These are phyloP conservation scores for Saprolegnia parasitica DNA, from an alignment of 352 stramenopile species.

Conservation along the genomic window DNA sequence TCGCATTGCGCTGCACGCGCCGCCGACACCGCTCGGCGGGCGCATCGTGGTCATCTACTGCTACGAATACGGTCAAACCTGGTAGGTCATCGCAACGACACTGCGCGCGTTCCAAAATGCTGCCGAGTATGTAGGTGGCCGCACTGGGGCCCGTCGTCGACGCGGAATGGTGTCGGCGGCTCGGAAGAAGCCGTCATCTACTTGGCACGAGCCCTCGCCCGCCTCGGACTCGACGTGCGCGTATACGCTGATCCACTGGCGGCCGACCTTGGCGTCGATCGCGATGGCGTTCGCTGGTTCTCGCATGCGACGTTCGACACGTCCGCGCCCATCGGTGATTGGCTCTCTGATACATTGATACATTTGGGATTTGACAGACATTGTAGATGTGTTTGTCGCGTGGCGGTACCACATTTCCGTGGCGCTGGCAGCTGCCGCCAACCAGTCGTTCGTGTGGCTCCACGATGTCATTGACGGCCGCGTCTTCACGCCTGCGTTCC, in stretches of 20 bases:
- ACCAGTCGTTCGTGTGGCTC: conserved; percentile 67
- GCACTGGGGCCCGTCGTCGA: conserved; percentile 77
- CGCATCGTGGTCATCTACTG: conserved; percentile 82
- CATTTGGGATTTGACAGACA: no score
- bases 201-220: conserved; percentile 64
- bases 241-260: conserved; percentile 68
- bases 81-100: no score
- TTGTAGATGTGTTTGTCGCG: conserved; percentile 85
- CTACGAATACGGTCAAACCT: conserved; percentile 87
- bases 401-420: conserved; percentile 88
- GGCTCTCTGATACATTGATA: background rate
- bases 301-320: conserved; percentile 65
- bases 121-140: conserved; percentile 58
- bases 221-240: conserved; percentile 82
- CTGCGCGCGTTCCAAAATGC: no score
- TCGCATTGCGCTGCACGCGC: no score
- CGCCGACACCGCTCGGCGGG: background rate
- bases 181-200: conserved; percentile 91
- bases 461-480: conserved; percentile 60
- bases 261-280: conserved; percentile 27
- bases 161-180: conserved; percentile 67
- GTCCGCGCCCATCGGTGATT: conserved; percentile 33
- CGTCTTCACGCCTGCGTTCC: conserved; percentile 35
- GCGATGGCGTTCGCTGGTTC: conserved; percentile 60
- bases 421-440: conserved; percentile 39